Evolutionary conservation across 2,329 filamentous ascomycete species (phyloP).

Genomic region (Aspergillus ruber): DNA sequence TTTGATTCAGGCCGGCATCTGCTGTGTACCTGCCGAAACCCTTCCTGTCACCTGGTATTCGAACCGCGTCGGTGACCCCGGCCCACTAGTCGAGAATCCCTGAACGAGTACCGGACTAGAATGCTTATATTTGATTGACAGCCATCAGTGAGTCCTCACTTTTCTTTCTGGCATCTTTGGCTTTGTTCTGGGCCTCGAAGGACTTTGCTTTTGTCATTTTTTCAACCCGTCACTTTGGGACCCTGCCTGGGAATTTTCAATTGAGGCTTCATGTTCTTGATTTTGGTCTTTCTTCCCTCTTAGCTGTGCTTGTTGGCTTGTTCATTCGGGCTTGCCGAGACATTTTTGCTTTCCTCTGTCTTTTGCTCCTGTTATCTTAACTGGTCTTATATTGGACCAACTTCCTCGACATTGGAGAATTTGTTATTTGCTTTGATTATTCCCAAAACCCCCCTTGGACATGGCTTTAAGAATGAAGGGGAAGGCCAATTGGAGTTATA

Average conservation of each 20-base stretch:
- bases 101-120: too few relatives aligned
- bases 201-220: neutral
- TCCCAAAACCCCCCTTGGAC: neutral
- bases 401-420: neutral
- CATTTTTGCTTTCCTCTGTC: neutral
- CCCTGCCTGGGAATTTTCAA: neutral
- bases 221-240: neutral
- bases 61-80: too few relatives aligned
- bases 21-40: too few relatives aligned
- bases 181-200: neutral
- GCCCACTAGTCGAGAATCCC: too few relatives aligned
- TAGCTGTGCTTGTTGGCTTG: neutral
- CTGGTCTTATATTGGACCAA: neutral
- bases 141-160: too few relatives aligned
- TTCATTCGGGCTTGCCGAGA: neutral
- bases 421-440: neutral
- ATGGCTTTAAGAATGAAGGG: constrained; percentile 13
- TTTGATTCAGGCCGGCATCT: too few relatives aligned
- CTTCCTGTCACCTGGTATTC: too few relatives aligned
- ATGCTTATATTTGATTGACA: too few relatives aligned
- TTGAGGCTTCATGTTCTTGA: neutral
- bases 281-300: neutral
- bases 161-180: neutral
- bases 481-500: constrained; percentile 16
- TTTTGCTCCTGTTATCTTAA: neutral